Evolutionary conservation across 1,284 basidiomycete species (phyloP), one percentile per base, ranked within the genome.

Genomic region (Puccinia polysora): DNA sequence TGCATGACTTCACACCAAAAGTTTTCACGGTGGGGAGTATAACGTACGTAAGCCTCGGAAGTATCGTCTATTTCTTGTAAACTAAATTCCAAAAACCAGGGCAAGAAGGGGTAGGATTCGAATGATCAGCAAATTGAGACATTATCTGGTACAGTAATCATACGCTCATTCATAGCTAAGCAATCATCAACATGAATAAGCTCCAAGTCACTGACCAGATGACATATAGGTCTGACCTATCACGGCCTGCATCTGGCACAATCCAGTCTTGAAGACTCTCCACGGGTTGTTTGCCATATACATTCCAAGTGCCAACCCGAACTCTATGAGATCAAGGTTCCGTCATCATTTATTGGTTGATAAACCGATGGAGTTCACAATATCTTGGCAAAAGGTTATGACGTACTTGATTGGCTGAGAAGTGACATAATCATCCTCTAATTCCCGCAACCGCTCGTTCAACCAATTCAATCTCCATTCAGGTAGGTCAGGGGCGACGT

Each of bases 41-140:
- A 58, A 36, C 67, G 45, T 43, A 70, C 52, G 25, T 50, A 70
- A 4, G 58, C 67, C 43, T 70, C 67, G 28, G 67, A 36, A 8
- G 53, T 49, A 52, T 60, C 56, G 38, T 70, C 56, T 49, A 70
- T 70, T 62, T 70, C 67, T 56, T 70, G 67, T 38, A 70, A 50
- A 45, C 67, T 70, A 38, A 36, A 23, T 2, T 23, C 20, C 20
- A 4, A 30, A 32, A 28, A 52, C n/a, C 25, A 15, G 4, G 20
- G 15, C 30, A 23, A 7, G 12, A 50, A 15, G n/a, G 32, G 20
- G 36, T 18, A 45, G 25, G n/a, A 6, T 30, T 14, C 34, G 18
- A 23, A 8, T 34, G 32, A 50, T 36, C 1, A 65, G 34, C n/a
- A 15, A 65, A 4, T 4, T 49, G 20, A 47, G 15, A 20, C 10